Evolutionary conservation across 1,139 yeast genomes (phyloP).

Genomic region (Wickerhamomyces sp.): DNA sequence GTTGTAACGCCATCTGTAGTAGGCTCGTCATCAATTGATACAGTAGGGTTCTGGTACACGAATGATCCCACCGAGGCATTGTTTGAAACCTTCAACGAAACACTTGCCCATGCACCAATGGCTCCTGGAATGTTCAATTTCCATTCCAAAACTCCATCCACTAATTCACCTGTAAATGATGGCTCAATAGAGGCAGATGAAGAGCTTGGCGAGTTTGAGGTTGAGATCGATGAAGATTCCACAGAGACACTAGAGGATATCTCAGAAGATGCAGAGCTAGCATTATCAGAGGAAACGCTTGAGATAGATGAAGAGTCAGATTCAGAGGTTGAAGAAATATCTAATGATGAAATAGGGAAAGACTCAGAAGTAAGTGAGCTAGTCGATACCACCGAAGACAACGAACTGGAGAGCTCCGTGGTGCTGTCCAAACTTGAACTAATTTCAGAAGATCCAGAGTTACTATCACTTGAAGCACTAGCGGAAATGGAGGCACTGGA

Average conservation of each 20-base stretch:
- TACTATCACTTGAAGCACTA: not conserved
- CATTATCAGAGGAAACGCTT: not conserved
- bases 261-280: not conserved
- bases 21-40: not conserved
- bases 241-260: not conserved
- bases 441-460: constrained; percentile 17
- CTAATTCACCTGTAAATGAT: not conserved
- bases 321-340: constrained; percentile 19
- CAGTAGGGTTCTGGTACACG: not conserved
- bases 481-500: constrained; percentile 10
- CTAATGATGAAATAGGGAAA: constrained; percentile 6
- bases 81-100: not conserved
- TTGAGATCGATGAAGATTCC: not conserved
- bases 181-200: not conserved
- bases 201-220: not conserved
- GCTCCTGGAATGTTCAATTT: not conserved
- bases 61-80: not conserved
- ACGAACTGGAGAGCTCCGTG: not conserved
- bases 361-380: constrained; percentile 4
- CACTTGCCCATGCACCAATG: not conserved
- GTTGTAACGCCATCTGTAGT: not conserved
- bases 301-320: not conserved
- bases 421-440: constrained; percentile 4
- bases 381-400: constrained; percentile 1
- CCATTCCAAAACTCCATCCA: not conserved